Base-by-base conservation (phyloP, 2,329 filamentous ascomycete genomes). In the Diatrype stigma region DNA sequence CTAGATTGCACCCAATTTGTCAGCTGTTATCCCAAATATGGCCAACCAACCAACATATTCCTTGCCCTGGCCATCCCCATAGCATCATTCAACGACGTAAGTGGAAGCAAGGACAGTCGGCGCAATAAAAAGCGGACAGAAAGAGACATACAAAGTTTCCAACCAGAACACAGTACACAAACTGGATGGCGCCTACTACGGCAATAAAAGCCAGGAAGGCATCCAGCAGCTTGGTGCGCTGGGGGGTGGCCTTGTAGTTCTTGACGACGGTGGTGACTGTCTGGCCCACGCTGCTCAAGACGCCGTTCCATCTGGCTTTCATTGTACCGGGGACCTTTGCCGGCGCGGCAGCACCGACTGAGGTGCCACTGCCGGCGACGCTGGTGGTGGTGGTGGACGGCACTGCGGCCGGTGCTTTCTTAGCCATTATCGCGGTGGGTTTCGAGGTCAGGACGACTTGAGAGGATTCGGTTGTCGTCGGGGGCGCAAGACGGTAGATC, bases 71-170 rank as follows among this genome's bases (percentile, higher is more conserved):
- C n/a, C n/a, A n/a, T n/a, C n/a, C n/a, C n/a, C n/a, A n/a, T n/a
- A n/a, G n/a, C n/a, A n/a, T n/a, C n/a, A n/a, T n/a, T n/a, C n/a
- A 32, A 11, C n/a, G 11, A 34, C 30, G 14, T 34, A 34, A 14
- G 7, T 34, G 30, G 7, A 34, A 34, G 30, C 7, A 34, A 7
- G 14, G 30, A 34, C 7, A 11, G 11, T 16, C 2, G 7, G 14
- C 11, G 7, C 1, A 28, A 6, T 7, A 26, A n/a, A 17, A 11
- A 21, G 22, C 12, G 26, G n/a, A 82, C 90, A 56, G 81, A 99
- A 94, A 66, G 92, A 97, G 73, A 82, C 90, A 56, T 81, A 99
- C 94, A 66, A 93, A 99, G 73, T 96, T 97, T 59, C 94, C 94
- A 49, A 85, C 90, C 60, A 97, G 66, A 50, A 96, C 77, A 69